Base-by-base conservation (phyloP, 331 rosid genomes). In the Cucumis variabilis region DNA sequence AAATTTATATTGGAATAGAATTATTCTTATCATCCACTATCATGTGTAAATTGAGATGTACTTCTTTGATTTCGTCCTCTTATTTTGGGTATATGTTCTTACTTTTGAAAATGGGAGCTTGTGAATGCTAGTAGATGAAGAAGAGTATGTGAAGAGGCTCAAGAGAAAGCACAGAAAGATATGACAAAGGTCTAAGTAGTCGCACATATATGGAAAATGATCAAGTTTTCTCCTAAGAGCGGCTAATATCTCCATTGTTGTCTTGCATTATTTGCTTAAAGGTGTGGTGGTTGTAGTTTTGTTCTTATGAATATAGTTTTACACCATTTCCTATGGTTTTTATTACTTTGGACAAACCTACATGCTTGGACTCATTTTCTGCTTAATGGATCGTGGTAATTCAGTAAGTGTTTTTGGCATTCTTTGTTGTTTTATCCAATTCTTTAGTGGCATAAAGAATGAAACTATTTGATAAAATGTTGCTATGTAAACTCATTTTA, bases 161-260 rank as follows among this genome's bases (percentile, higher is more conserved):
- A 95, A 95, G 95, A 95, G 98, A 89, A 94, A 96, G 96, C 98
- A 98, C 94, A 89, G 98, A 94, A 96, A 96, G 98, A 95, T 96
- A 98, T 94, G 98, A 86, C 98, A 96, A 87, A 92, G 98, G 89
- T 96, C 98, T 4, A 96, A 95, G 96, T 96, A 90, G 93, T n/a
- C 24, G n/a, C 25, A 17, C 62, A 23, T 41, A 24, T 24, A 19
- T 24, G 48, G 41, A 41, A 44, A 84, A 11, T 60, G 78, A 24
- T 25, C 73, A 46, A 50, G 78, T 79, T 48, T 84, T 67, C 87
- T 68, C 27, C 63, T 68, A 9, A 46, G 13, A 27, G 15, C 66
- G 19, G n/a, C 11, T 20, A 30, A 8, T 19, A 30, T 68, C 66
- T 67, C 58, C 48, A 48, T 16, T 0, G 66, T 23, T 62, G 72